A percentile compares a stretch with the other conserved stretches of the same genome.
phyloP scores from a whole-genome alignment of 305 asterid genomes.

The Plantago coronopus region DNA sequence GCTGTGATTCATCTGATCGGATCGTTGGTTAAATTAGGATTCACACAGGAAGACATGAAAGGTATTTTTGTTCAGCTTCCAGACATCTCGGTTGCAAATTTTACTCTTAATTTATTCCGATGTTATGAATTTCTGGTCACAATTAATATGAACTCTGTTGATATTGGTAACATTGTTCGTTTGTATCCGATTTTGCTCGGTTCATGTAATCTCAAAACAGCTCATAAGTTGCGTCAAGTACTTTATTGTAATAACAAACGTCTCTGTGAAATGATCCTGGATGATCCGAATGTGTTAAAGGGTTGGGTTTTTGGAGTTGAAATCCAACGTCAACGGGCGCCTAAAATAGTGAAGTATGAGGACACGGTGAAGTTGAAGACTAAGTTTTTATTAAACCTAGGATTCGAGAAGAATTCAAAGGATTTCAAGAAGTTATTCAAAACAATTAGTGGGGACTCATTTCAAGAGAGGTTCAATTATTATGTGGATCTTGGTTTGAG shows the following conservation, averaged over 20 bases:
- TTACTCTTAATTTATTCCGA: conserved; percentile 33
- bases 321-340: conserved; percentile 24
- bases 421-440: conserved; percentile 59
- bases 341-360: conserved; percentile 24
- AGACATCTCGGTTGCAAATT: conserved; percentile 36
- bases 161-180: conserved; percentile 42
- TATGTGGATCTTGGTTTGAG: conserved; percentile 54
- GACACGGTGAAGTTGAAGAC: conserved; percentile 38
- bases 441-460: conserved; percentile 52
- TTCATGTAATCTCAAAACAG: conserved; percentile 50
- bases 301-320: conserved; percentile 46
- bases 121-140: conserved; percentile 47
- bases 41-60: conserved; percentile 27
- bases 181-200: conserved; percentile 47
- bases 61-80: conserved; percentile 45
- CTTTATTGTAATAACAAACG: conserved; percentile 39
- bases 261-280: conserved; percentile 46
- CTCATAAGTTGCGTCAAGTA: conserved; percentile 28
- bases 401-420: conserved; percentile 53
- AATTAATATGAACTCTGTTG: conserved; percentile 46
- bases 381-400: conserved; percentile 59
- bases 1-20: conserved; percentile 41
- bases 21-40: conserved; percentile 62
- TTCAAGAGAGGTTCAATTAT: conserved; percentile 72
- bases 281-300: conserved; percentile 52